A percentile compares a stretch with the other conserved stretches of the same genome.
phyloP scores from a whole-genome alignment of 192 early-diverging fungal species.

The Dimargaris cristalligena region DNA sequence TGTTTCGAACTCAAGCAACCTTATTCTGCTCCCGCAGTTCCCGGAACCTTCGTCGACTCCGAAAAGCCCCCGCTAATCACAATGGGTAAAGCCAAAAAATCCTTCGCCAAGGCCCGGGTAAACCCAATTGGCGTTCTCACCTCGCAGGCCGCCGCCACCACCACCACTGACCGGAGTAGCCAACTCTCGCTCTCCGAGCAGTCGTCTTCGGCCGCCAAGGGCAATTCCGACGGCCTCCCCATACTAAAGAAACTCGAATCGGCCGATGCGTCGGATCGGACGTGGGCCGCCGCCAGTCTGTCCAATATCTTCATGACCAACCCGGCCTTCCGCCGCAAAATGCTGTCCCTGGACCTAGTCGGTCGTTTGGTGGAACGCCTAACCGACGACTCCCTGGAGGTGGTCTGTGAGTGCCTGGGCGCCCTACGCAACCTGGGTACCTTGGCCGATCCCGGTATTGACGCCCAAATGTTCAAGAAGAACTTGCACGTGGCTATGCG shows the following conservation, averaged over 20 bases:
- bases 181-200: constrained; percentile 11
- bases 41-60: too few species aligned
- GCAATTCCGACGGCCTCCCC: too few species aligned
- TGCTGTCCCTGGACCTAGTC: constrained; percentile 57
- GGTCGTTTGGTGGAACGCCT: constrained; percentile 51
- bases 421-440: constrained; percentile 36
- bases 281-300: constrained; percentile 77
- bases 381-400: constrained; percentile 48
- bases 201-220: too few species aligned
- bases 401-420: constrained; percentile 55
- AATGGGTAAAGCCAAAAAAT: constrained; percentile 29
- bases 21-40: too few species aligned
- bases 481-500: constrained; percentile 23
- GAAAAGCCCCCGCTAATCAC: too few species aligned
- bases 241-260: constrained; percentile 27
- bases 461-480: constrained; percentile 22
- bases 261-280: constrained; percentile 50
- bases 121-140: constrained; percentile 19
- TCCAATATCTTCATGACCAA: constrained; percentile 60
- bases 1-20: too few species aligned
- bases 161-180: constrained; percentile 18
- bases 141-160: constrained; percentile 16
- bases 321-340: constrained; percentile 36
- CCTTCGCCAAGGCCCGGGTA: constrained; percentile 23
- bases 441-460: constrained; percentile 20